Evolutionary conservation across 2,329 filamentous ascomycete species (phyloP).

Genomic region (Teratosphaeria viscida): DNA sequence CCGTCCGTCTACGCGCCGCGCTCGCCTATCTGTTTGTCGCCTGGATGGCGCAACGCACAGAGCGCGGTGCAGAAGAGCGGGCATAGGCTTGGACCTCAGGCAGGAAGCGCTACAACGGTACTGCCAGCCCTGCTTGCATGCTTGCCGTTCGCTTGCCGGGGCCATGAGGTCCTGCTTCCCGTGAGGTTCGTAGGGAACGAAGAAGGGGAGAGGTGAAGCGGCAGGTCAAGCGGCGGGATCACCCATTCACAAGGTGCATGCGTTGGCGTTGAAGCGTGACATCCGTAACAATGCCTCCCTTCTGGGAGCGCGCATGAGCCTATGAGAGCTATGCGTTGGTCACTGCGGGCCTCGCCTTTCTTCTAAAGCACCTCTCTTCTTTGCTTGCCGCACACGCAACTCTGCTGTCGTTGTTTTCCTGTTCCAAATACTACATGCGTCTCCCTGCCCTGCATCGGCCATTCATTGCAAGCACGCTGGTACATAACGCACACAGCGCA

Average conservation of each 20-base stretch:
- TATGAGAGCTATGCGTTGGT: neutral
- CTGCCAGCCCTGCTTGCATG: neutral
- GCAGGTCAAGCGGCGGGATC: neutral
- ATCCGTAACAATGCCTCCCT: constrained; percentile 2
- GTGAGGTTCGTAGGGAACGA: neutral
- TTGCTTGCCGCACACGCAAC: neutral
- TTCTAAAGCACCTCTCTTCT: neutral
- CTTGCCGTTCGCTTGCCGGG: neutral
- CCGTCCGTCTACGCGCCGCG: neutral
- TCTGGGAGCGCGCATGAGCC: neutral
- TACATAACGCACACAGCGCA: neutral
- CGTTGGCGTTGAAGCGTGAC: constrained; percentile 2
- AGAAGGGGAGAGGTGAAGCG: neutral
- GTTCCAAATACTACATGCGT: neutral
- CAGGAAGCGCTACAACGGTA: neutral
- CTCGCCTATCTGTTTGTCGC: neutral
- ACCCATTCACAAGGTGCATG: constrained; percentile 1
- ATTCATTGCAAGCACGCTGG: neutral
- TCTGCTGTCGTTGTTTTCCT: neutral
- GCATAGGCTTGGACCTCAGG: neutral
- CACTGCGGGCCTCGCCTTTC: neutral
- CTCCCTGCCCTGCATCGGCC: neutral
- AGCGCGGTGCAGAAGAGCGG: neutral
- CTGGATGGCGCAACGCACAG: neutral
- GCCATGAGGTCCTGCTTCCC: neutral